Evolutionary conservation across 2,329 filamentous ascomycete species (phyloP), one percentile per base, ranked within the genome.

Genomic region (Trichoderma simmonsii): DNA sequence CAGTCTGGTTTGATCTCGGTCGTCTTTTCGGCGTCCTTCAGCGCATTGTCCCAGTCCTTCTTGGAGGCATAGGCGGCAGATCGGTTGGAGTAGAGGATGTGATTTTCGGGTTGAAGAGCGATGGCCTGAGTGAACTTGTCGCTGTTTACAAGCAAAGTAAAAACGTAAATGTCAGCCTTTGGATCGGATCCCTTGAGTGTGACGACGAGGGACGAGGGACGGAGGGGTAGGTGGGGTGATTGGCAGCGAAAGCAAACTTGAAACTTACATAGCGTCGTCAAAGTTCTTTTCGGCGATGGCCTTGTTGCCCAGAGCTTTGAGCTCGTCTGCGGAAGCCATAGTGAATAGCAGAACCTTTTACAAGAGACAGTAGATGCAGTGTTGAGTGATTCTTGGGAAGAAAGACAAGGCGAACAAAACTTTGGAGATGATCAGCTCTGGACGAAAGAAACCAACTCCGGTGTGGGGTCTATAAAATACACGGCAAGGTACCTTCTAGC

Each of bases 281-380:
- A 97, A 99, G 84, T 98, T 94, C 89, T 98, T 98, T 74, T 93
- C 94, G 76, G 94, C 92, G 83, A 99, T 99, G 84, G 97, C 95
- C 87, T 97, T 97, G 88, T 99, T 99, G 86, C 95, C 96, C 82
- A 96, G 92, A 79, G 95, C 94, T 88, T 99, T 99, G 79, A 99
- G 90, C 89, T 95, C 89, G 82, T 91, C 90, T 77, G 89, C 89
- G 74, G 87, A 87, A 78, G 88, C 83, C 88, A 90, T 90, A 69
- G 51, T 75, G 62, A 61, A 69, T 26, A 34, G 18, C 15, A n/a
- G 7, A 43, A 2, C 15, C 7, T 14, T 21, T 36, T 54, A 6
- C 4, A 51, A 51, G 39, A 21, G n/a, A 28, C 51, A 12, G n/a
- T 14, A 26, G 15, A 32, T 28, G 56, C 9, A n/a, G n/a, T 18